Conservation (phyloP, 2,329 filamentous ascomycete genomes). For the Tolypocladium sp. region DNA sequence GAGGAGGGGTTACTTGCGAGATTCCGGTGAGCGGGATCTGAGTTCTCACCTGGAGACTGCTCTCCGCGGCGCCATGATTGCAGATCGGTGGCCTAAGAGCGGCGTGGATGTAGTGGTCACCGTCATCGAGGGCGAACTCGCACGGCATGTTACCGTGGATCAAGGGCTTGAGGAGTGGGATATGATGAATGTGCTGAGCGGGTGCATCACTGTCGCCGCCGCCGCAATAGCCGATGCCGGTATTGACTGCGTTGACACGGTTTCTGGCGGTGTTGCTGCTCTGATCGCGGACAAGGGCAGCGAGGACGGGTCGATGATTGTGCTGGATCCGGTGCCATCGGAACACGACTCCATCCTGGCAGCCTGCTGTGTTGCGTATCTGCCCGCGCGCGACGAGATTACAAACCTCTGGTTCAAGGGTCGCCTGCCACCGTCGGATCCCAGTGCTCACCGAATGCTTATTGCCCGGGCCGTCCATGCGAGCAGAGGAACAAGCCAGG, state of each 20-base stretch:
- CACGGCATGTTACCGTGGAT: constrained; percentile 41
- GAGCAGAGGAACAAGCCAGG: constrained; percentile 25
- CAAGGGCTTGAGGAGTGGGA: constrained; percentile 64
- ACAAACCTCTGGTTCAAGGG: constrained; percentile 95
- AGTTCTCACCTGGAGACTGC: constrained; percentile 88
- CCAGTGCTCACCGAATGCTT: constrained; percentile 21
- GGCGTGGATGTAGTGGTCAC: constrained; percentile 93
- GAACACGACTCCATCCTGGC: constrained; percentile 72
- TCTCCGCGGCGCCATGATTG: constrained; percentile 79
- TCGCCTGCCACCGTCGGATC: constrained; percentile 32
- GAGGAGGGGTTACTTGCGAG: constrained; percentile 76
- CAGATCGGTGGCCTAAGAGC: constrained; percentile 96
- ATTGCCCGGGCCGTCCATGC: constrained; percentile 31
- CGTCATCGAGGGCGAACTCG: constrained; percentile 86
- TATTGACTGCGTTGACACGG: constrained; percentile 89
- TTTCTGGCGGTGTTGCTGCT: constrained; percentile 82
- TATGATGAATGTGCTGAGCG: constrained; percentile 82
- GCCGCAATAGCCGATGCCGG: constrained; percentile 90
- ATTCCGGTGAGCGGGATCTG: constrained; percentile 79
- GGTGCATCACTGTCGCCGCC: constrained; percentile 87
- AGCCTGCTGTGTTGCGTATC: constrained; percentile 83
- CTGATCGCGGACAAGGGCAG: constrained; percentile 41
- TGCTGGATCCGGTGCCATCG: constrained; percentile 74
- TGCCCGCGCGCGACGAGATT: constrained; percentile 79
- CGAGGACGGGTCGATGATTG: constrained; percentile 32